phyloP scores from a whole-genome alignment of 495 filamentous ascomycete genomes.

The Penicillium parvum region DNA sequence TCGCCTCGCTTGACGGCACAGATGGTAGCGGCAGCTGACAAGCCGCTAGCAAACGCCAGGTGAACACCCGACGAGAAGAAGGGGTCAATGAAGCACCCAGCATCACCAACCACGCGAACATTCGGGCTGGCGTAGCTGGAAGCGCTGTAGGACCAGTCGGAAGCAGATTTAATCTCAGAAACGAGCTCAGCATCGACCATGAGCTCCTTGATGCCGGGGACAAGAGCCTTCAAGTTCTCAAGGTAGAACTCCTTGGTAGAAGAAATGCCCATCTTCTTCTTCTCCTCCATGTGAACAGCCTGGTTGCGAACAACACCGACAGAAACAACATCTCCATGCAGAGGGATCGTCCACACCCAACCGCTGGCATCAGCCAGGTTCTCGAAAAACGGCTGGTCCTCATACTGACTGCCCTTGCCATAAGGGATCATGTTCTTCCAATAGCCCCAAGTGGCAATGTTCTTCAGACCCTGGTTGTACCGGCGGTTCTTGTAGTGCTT shows the following conservation, averaged over 20 bases:
- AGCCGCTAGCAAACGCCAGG: constrained; percentile 39
- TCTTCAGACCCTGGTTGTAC: constrained; percentile 34
- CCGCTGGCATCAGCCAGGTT: constrained; percentile 33
- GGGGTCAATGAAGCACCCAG: constrained; percentile 43
- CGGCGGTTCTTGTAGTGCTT: constrained; percentile 38
- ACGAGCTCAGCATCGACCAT: constrained; percentile 26
- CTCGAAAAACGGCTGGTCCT: constrained; percentile 34
- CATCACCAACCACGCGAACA: constrained; percentile 36
- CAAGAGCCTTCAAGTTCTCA: constrained; percentile 28
- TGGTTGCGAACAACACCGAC: constrained; percentile 36
- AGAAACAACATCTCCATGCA: constrained; percentile 32
- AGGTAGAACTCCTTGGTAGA: constrained; percentile 36
- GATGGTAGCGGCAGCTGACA: constrained; percentile 44
- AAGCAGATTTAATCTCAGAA: constrained; percentile 34
- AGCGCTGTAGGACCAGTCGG: constrained; percentile 44
- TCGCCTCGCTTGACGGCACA: constrained; percentile 31
- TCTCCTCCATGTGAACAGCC: constrained; percentile 19
- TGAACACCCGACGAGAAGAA: constrained; percentile 48
- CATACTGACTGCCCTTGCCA: constrained; percentile 9
- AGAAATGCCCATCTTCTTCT: constrained; percentile 21
- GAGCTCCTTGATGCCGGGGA: constrained; percentile 21
- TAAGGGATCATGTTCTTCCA: constrained; percentile 23
- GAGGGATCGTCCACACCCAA: constrained; percentile 31
- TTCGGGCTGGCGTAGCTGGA: constrained; percentile 32
- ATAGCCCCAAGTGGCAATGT: constrained; percentile 40